Evolutionary conservation across 331 rosid genomes (phyloP), one percentile per base, ranked within the genome.

Genomic region (Rosa hybrid): DNA sequence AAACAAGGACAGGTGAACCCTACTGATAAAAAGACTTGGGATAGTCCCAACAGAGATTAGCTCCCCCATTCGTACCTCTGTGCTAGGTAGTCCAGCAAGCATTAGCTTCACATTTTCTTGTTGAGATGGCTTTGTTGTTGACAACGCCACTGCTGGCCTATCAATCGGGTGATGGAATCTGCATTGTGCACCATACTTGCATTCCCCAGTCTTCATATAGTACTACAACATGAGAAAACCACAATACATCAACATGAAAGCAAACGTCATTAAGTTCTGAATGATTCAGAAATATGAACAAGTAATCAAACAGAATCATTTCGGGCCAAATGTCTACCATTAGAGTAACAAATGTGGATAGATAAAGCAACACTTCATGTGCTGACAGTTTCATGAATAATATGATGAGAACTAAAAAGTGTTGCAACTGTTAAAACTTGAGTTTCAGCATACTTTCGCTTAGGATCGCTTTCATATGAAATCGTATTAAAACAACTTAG

Each of bases 121-220:
- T 48, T 75, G 60, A 57, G 81, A 90, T 84, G 72, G 87, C 48
- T 75, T 83, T 82, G 90, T 27, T 53, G 77, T 56, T 41, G 53
- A 77, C 83, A 84, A 77, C 13, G 84, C 79, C 83, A 88, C 86
- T 65, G 90, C 91, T 80, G 98, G 76, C 75, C 97, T 97, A 80
- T 96, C 97, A 53, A 91, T 42, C 25, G 99, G 99, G 77, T 96
- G 99, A 86, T 93, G 97, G 79, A 74, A 96, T 85, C 85, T 93
- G 93, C 98, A 93, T 57, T 90, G 87, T 71, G 92, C 99, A 41
- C 93, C 94, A 68, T 88, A 96, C 85, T 85, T 93, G 72, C 99
- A 96, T 64, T 68, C 90, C 71, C 99, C 98, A 11, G 94, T 91
- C 94, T 96, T 96, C 99, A 96, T 96, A 72, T 93, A 96, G 88